phyloP scores from a whole-genome alignment of 345 rosid species.

The Viola odorata region DNA sequence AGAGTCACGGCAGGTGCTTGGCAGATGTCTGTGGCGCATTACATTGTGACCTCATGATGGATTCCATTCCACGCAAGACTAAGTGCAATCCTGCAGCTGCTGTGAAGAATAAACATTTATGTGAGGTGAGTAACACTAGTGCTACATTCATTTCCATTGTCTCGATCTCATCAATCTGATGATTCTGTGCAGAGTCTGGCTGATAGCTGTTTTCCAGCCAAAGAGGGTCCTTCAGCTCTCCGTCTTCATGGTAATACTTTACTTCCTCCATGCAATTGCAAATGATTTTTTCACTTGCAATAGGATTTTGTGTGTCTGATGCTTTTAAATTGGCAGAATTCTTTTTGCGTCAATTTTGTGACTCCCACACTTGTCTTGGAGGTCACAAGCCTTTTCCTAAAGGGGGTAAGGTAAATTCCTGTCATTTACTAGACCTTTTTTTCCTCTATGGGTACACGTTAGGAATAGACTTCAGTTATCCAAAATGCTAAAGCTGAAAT shows the following conservation, averaged over 20 bases:
- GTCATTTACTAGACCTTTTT: not conserved
- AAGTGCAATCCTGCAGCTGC: conserved; percentile 30
- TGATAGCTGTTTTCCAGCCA: conserved; percentile 24
- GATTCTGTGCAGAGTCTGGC: conserved; percentile 25
- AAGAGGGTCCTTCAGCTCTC: conserved; percentile 24
- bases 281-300: not conserved
- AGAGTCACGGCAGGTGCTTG: conserved; percentile 26
- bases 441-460: not conserved
- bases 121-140: conserved; percentile 18
- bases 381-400: conserved; percentile 17
- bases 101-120: conserved; percentile 24
- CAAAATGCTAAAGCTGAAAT: no score
- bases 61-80: conserved; percentile 17
- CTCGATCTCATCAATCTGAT: conserved; percentile 12
- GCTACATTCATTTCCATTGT: not conserved
- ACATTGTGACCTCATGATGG: conserved; percentile 26
- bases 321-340: conserved; percentile 11
- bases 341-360: conserved; percentile 30
- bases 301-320: not conserved
- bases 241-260: conserved; percentile 26
- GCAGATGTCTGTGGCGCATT: conserved; percentile 30
- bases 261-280: not conserved
- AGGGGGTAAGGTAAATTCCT: conserved; percentile 22
- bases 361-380: conserved; percentile 26
- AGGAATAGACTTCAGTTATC: not conserved